Conservation (phyloP, 306 rosid genomes). For the Mucuna pruriens region DNA sequence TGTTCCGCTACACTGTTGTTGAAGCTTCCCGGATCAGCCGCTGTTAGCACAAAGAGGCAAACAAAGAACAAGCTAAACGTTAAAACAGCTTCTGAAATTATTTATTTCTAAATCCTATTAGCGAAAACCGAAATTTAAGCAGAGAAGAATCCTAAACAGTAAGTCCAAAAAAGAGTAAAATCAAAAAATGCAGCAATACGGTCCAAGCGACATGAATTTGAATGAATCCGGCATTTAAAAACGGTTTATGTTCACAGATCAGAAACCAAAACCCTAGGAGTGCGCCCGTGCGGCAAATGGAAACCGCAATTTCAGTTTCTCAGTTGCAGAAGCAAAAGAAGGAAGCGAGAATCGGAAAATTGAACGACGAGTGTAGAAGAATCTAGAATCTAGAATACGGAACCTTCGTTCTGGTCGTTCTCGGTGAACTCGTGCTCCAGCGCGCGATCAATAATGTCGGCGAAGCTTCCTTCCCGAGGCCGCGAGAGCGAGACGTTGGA, state of each 20-base stretch:
- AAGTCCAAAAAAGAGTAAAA: not conserved
- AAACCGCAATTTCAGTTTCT: not conserved
- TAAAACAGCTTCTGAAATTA: not conserved
- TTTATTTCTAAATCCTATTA: slow-evolving; percentile 7
- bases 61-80: slow-evolving; percentile 23
- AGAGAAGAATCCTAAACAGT: not conserved
- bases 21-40: slow-evolving; percentile 84
- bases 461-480: slow-evolving; percentile 81
- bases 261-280: slow-evolving; percentile 18
- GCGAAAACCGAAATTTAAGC: not conserved
- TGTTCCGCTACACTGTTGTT: slow-evolving; percentile 99
- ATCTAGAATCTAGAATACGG: slow-evolving; percentile 23
- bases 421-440: slow-evolving; percentile 93
- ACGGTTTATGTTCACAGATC: slow-evolving; percentile 26
- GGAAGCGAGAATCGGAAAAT: not conserved
- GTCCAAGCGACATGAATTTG: slow-evolving; percentile 9
- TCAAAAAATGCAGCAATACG: slow-evolving; percentile 20
- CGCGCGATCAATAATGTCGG: slow-evolving; percentile 96
- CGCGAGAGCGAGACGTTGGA: slow-evolving; percentile 67
- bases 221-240: slow-evolving; percentile 21
- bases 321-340: not conserved
- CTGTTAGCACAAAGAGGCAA: slow-evolving; percentile 49
- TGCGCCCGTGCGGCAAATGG: not conserved
- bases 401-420: slow-evolving; percentile 91
- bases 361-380: slow-evolving; percentile 22